Evolutionary conservation across 768 basidiomycete species (phyloP), one percentile per base, ranked within the genome.

Genomic region (Pisolithus marmoratus): DNA sequence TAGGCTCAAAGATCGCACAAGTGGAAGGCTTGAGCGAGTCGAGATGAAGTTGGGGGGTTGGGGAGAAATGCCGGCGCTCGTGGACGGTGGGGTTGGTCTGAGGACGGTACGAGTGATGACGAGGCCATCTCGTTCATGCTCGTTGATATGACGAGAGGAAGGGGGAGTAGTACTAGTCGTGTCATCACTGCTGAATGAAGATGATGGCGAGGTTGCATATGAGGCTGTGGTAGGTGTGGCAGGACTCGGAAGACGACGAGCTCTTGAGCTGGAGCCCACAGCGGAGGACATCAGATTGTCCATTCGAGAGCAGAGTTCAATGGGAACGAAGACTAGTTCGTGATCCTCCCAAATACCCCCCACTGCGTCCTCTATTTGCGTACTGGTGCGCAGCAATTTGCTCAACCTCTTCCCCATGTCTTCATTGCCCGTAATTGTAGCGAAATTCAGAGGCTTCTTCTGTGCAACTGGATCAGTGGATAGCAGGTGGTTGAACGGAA

Each of bases 81-180:
- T 42, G 11, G 67, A 55, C 41, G 59, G 64, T 2, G 69, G 51
- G 14, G 54, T 29, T 5, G 71, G 72, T n/a, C 67, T 69, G 49
- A 75, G 65, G 60, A 70, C 66, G 43, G 68, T 72, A 51, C 72
- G 72, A 36, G 68, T 69, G 31, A 70, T 60, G 42, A 60, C 55
- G 54, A 62, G 61, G 52, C 67, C 63, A 6, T 71, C 70, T 14
- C 63, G 60, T 53, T 63, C 62, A 45, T 52, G 58, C 2, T 59
- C 63, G 24, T 65, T 64, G 5, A 63, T 59, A 29, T 57, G 65
- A 41, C 37, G 57, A 24, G 59, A 51, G 15, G 34, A 50, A 8
- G 52, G 50, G 15, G 58, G 49, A 14, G 54, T 43, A n/a, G 20
- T 20, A 9, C 27, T 26, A 1, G 19, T 40, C 8, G 41, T 42